phyloP scores from a whole-genome alignment of 495 filamentous ascomycete species.

The Lasiosphaeriaceae sp. region DNA sequence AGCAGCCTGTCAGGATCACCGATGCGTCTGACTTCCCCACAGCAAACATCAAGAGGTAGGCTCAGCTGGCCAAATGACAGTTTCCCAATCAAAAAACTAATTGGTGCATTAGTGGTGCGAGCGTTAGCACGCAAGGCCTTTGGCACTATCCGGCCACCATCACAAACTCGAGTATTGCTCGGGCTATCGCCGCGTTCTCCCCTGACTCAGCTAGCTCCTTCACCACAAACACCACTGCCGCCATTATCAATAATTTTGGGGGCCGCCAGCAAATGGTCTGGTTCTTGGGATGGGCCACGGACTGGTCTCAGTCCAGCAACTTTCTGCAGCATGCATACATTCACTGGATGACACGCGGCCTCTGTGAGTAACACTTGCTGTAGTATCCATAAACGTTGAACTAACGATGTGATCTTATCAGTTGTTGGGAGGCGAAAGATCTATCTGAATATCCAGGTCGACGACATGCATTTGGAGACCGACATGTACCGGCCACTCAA shows the following conservation, averaged over 20 bases:
- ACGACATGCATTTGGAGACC: constrained; percentile 59
- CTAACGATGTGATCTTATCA: not conserved
- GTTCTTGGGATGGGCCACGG: constrained; percentile 54
- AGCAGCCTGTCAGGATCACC: constrained; percentile 50
- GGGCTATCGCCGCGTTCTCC: constrained; percentile 51
- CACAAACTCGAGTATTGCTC: constrained; percentile 49
- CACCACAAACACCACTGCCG: constrained; percentile 41
- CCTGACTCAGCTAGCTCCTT: constrained; percentile 24
- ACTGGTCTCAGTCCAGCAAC: constrained; percentile 53
- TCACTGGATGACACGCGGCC: constrained; percentile 56
- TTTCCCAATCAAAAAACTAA: not conserved
- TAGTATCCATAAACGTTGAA: not conserved
- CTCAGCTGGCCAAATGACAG: no score
- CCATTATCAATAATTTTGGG: constrained; percentile 57
- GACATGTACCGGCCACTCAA: constrained; percentile 46
- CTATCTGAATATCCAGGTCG: constrained; percentile 59
- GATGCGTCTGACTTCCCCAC: constrained; percentile 47
- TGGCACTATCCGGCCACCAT: constrained; percentile 58
- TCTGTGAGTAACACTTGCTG: constrained; percentile 21
- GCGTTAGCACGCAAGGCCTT: constrained; percentile 38
- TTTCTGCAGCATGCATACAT: constrained; percentile 61
- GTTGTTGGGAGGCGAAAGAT: constrained; percentile 52
- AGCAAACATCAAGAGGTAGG: constrained; percentile 43
- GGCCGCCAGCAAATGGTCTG: constrained; percentile 61
- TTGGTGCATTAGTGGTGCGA: constrained; percentile 9